Percentiles rank a stretch among this genome's conserved stretches.
These are phyloP conservation scores for Hypoxylon trugodes DNA, from an alignment of 495 filamentous ascomycete genomes.

Conservation along the genomic window DNA sequence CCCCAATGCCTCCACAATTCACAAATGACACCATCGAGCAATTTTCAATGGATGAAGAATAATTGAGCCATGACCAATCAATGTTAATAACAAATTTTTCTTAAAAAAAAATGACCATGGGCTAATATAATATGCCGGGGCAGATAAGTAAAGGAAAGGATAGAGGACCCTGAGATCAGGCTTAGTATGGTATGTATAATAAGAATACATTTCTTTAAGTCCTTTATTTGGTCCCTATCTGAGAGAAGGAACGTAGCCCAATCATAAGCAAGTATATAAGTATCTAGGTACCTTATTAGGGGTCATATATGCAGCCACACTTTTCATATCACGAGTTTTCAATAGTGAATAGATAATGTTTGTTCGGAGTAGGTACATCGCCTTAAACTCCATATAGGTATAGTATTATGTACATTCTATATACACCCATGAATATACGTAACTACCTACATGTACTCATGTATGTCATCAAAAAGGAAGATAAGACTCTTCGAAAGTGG, in stretches of 20 bases:
- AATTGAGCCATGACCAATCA: slow-evolving; percentile 34
- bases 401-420: slow-evolving; percentile 9
- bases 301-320: slow-evolving; percentile 30
- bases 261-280: slow-evolving; percentile 12
- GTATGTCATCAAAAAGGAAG: slow-evolving; percentile 13
- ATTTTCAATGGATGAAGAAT: slow-evolving; percentile 27
- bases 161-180: slow-evolving; percentile 22
- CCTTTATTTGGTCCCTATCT: neutral
- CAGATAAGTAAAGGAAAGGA: neutral
- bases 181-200: neutral
- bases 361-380: neutral
- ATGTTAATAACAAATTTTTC: slow-evolving; percentile 18
- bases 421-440: too few species aligned
- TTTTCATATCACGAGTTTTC: slow-evolving; percentile 10
- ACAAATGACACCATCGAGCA: slow-evolving; percentile 34
- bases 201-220: neutral
- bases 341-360: neutral
- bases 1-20: slow-evolving; percentile 20
- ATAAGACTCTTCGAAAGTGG: slow-evolving; percentile 12
- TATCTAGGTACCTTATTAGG: neutral
- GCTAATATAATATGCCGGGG: slow-evolving; percentile 26
- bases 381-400: neutral
- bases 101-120: slow-evolving; percentile 12
- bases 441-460: neutral
- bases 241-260: neutral